Base-by-base conservation (phyloP, 108 stramenopile species). In the Skeletonema marinoi region DNA sequence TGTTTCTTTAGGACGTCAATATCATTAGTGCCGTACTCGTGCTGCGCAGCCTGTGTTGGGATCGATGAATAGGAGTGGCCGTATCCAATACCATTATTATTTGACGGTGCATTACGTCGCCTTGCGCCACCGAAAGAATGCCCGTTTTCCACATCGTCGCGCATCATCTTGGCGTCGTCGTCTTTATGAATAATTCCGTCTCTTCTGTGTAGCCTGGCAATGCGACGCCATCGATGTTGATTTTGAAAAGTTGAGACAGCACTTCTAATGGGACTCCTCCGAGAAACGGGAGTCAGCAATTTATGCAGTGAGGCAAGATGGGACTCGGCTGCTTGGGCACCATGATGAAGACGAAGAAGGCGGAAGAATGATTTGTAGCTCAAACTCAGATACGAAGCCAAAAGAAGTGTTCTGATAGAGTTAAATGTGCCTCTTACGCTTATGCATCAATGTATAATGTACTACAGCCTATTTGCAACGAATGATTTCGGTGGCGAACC, bases 401-500 rank as follows among this genome's bases (percentile, higher is more conserved):
- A 25, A 25, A 25, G 25, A 25, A 25, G 25, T 25, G 0, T 12
- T 12, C 39, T 12, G 11, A 11, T 41, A 12, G n/a, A n/a, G n/a
- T n/a, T n/a, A 11, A 41, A 41, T 41, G 39, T 41, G 39, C 39
- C 11, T 41, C 39, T 41, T 41, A 0, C 12, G 39, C 11, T 39
- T 39, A 39, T 31, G 62, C 7, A 64, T 32, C 65, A 46, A 41
- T 19, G 14, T 17, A 60, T 17, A 0, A 8, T 10, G 6, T 10
- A 58, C 56, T 81, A 81, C 75, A 81, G 46, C 42, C 74, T 70
- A 60, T 71, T 77, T 51, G 76, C 44, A 50, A 78, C 68, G 30
- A 82, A 73, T 51, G 81, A 77, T 59, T 68, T 71, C 32, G 89
- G 91, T 21, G 86, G 80, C 13, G 80, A 75, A 38, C 93, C 93